phyloP scores from a whole-genome alignment of 768 basidiomycete species.

The Termitomyces sp. region DNA sequence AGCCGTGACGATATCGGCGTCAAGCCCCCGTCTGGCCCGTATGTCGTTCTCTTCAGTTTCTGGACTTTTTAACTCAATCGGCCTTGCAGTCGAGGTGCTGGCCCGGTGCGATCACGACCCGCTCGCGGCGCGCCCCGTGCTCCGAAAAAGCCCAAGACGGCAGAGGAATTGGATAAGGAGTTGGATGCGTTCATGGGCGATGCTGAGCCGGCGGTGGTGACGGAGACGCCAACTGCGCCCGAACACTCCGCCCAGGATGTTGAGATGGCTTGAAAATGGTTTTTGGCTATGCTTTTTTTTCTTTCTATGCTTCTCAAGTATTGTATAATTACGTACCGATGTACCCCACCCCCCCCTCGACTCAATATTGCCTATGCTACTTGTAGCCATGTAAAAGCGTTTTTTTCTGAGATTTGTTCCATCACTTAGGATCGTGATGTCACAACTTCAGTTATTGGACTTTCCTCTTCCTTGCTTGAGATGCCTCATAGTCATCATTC shows the following conservation, averaged over 20 bases:
- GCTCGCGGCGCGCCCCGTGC: slow-evolving; percentile 27
- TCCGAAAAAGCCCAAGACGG: slow-evolving; percentile 61
- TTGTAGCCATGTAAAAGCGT: not conserved
- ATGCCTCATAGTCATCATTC: slow-evolving; percentile 79
- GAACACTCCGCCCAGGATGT: slow-evolving; percentile 36
- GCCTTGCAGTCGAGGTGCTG: slow-evolving; percentile 27
- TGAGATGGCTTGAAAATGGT: slow-evolving; percentile 41
- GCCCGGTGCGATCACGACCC: slow-evolving; percentile 45
- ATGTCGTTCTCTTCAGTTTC: slow-evolving; percentile 15
- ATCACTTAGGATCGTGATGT: not conserved
- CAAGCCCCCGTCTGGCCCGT: slow-evolving; percentile 33
- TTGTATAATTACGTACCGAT: slow-evolving; percentile 4
- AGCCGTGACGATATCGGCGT: slow-evolving; percentile 38
- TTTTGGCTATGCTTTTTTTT: not conserved
- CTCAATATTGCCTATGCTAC: not conserved
- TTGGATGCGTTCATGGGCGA: slow-evolving; percentile 84
- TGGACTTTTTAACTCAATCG: not conserved
- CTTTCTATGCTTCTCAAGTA: not conserved
- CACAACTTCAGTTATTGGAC: too few relatives aligned
- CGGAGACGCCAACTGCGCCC: slow-evolving; percentile 10
- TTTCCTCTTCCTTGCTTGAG: too few relatives aligned
- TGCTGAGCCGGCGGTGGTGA: slow-evolving; percentile 24
- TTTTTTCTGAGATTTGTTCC: not conserved
- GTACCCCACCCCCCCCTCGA: slow-evolving; percentile 5
- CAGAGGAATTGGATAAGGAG: slow-evolving; percentile 83